Base-by-base conservation (phyloP, 1,284 basidiomycete genomes). In the Boletus subluridellus region DNA sequence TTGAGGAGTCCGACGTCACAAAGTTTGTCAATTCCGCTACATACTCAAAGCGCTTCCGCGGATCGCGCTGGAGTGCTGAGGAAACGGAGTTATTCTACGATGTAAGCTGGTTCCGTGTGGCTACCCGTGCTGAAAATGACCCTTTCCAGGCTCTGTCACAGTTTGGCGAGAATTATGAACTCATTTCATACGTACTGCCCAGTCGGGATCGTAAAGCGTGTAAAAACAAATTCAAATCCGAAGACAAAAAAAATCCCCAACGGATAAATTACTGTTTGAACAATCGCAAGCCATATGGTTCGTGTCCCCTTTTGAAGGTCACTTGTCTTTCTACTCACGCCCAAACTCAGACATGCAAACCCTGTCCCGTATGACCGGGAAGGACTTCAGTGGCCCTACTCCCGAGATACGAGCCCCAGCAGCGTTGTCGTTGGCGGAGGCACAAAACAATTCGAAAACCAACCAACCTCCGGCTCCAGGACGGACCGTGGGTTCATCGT, bases 131-230 rank as follows among this genome's bases (percentile, higher is more conserved):
- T 53, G 24, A 51, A 56, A n/a, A 52, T 51, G 50, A 59, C 54
- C n/a, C 28, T 30, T 49, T 41, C 14, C 64, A 94, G 90, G 92
- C 91, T 12, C 75, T 95, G 37, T 81, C 86, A 5, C 91, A 94
- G 69, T 95, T 94, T 69, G 93, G 93, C 38, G 92, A 94, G 69
- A 94, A 95, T 65, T 95, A 95, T 68, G 93, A 95, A 70, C 83
- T 95, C 58, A 94, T 95, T 57, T 89, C 93, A 2, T 87, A 87
- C 61, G 80, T 94, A 11, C 81, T 95, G 38, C 92, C 92, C 32
- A 87, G 88, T 17, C 86, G 94, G n/a, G 89, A 91, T 67, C 82
- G 94, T 17, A 90, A 89, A 65, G 86, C 92, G 48, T 94, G 94
- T 74, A 94, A 94, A 74, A 89, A 89, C 67, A 96, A 96, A 72